Percentiles rank a stretch among this genome's conserved stretches.
Conservation (phyloP, 1,284 basidiomycete species). For the Boletus mariae region DNA sequence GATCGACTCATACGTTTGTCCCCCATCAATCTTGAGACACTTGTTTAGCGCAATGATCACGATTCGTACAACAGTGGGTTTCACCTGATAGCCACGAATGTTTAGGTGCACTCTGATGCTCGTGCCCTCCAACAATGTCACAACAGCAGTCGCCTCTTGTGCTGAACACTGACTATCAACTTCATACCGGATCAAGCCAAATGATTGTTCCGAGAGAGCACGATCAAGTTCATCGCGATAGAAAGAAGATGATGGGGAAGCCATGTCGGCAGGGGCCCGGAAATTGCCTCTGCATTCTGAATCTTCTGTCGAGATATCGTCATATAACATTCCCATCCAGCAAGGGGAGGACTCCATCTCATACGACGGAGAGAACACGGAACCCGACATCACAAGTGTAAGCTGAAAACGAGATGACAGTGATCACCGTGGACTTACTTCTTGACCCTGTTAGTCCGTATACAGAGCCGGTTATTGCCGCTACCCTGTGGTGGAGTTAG, state of each 20-base stretch:
- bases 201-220: constrained; percentile 56
- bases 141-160: constrained; percentile 48
- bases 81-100: constrained; percentile 51
- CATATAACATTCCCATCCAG: constrained; percentile 34
- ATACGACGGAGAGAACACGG: constrained; percentile 1
- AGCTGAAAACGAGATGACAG: constrained; percentile 15
- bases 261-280: constrained; percentile 17
- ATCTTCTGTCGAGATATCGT: constrained; percentile 12
- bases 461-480: constrained; percentile 18
- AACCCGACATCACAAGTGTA: constrained; percentile 12
- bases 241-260: constrained; percentile 35
- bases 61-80: not conserved
- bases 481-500: constrained; percentile 10
- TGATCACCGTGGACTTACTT: not conserved
- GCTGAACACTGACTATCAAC: constrained; percentile 35
- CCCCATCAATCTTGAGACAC: constrained; percentile 16
- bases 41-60: constrained; percentile 2
- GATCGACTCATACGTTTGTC: constrained; percentile 48
- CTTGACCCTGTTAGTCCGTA: too few species aligned
- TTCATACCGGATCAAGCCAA: constrained; percentile 49
- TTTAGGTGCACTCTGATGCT: constrained; percentile 47
- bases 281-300: constrained; percentile 16
- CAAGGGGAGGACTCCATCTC: constrained; percentile 15
- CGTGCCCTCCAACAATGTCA: constrained; percentile 55
- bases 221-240: constrained; percentile 50